Conservation (phyloP, 805 yeast species). For the Monosporozyma solicola region DNA sequence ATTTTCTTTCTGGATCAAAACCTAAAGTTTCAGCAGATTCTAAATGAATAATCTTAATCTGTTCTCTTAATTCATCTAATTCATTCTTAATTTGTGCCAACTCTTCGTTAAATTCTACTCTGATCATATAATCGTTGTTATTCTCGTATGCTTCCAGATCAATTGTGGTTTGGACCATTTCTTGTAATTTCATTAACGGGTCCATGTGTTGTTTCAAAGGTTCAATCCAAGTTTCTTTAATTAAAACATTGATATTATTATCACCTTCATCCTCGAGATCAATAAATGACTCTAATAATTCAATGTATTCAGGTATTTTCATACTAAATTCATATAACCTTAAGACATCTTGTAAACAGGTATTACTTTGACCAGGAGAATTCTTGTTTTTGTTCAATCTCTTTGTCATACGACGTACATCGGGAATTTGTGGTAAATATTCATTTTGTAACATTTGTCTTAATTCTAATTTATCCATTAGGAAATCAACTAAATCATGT, state of each 20-base stretch:
- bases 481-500: constrained; percentile 62
- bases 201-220: constrained; percentile 43
- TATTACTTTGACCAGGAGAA: not conserved
- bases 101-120: constrained; percentile 82
- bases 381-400: constrained; percentile 52
- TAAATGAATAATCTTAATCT: constrained; percentile 52
- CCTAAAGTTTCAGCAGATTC: constrained; percentile 64
- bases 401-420: constrained; percentile 64
- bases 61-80: constrained; percentile 44
- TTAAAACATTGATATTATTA: constrained; percentile 21
- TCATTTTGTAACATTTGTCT: constrained; percentile 60
- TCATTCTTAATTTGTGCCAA: constrained; percentile 51
- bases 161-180: constrained; percentile 84
- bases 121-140: constrained; percentile 69
- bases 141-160: constrained; percentile 76
- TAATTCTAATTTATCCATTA: constrained; percentile 60
- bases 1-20: constrained; percentile 78
- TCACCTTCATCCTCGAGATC: constrained; percentile 24
- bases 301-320: constrained; percentile 59
- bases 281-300: constrained; percentile 39
- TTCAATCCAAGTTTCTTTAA: constrained; percentile 45
- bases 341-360: constrained; percentile 70
- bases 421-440: constrained; percentile 69
- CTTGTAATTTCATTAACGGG: constrained; percentile 61
- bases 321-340: constrained; percentile 74